Percentiles rank a stretch among this genome's conserved stretches.
phyloP scores from a whole-genome alignment of 305 asterid genomes.

The Solanum hybrid region DNA sequence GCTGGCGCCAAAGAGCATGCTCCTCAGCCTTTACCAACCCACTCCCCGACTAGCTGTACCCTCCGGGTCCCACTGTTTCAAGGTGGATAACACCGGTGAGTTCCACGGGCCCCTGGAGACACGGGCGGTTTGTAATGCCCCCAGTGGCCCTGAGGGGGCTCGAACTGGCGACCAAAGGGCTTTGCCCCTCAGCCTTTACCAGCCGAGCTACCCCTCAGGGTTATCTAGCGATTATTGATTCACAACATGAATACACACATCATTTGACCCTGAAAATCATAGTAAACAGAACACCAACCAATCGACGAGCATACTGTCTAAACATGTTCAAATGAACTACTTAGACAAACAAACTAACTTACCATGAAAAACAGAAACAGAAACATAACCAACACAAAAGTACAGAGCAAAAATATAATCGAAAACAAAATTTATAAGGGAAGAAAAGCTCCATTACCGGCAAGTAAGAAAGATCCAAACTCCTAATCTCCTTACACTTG shows the following conservation, averaged over 20 bases:
- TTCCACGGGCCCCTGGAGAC: no score
- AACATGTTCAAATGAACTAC: not conserved
- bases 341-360: not conserved
- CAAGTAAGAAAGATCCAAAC: slow-evolving; percentile 73
- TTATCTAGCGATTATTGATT: not conserved
- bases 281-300: not conserved
- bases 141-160: no score
- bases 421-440: not conserved
- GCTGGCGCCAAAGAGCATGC: no score
- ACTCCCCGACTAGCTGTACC: no score
- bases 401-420: not conserved
- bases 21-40: no score
- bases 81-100: no score
- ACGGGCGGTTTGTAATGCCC: no score
- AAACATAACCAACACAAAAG: not conserved
- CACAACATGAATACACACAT: not conserved
- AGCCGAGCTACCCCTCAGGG: no score
- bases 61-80: no score
- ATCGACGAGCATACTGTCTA: not conserved
- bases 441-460: slow-evolving; percentile 42
- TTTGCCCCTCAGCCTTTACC: no score
- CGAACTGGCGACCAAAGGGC: no score
- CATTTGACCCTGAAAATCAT: not conserved
- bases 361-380: not conserved
- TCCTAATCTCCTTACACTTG: slow-evolving; percentile 67